These are phyloP conservation scores for Heteromeles arbutifolia DNA, from an alignment of 306 rosid genomes.

Conservation along the genomic window DNA sequence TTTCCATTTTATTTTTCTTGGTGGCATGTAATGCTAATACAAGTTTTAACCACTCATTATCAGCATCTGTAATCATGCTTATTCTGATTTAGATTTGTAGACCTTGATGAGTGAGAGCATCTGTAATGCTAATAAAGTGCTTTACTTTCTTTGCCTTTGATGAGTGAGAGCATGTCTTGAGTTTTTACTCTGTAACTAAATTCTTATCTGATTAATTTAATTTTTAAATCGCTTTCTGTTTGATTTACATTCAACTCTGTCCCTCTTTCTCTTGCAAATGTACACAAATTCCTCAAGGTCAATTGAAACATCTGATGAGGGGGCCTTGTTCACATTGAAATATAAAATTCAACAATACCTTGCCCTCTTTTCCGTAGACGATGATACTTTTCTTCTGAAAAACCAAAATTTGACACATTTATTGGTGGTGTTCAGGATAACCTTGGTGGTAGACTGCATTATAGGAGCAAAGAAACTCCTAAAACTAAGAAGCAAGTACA, in stretches of 20 bases:
- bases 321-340: not conserved
- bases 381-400: not conserved
- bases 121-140: no score
- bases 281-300: no score
- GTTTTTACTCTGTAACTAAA: not conserved
- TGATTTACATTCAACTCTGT: not conserved
- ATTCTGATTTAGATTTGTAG: no score
- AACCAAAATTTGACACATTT: slow-evolving; percentile 4
- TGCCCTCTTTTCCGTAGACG: not conserved
- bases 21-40: not conserved
- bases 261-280: not conserved
- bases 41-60: no score
- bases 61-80: no score
- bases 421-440: slow-evolving; percentile 52
- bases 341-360: no score
- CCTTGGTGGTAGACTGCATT: slow-evolving; percentile 68
- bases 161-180: not conserved
- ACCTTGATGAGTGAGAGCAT: no score
- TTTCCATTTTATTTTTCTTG: not conserved
- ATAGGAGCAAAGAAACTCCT: slow-evolving; percentile 73
- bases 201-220: not conserved
- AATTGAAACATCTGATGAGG: not conserved
- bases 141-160: not conserved
- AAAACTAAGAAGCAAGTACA: slow-evolving; percentile 57
- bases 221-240: not conserved